A percentile compares a stretch with the other conserved stretches of the same genome.
phyloP scores from a whole-genome alignment of 1,139 yeast genomes.

The Kluyveromyces sp. region DNA sequence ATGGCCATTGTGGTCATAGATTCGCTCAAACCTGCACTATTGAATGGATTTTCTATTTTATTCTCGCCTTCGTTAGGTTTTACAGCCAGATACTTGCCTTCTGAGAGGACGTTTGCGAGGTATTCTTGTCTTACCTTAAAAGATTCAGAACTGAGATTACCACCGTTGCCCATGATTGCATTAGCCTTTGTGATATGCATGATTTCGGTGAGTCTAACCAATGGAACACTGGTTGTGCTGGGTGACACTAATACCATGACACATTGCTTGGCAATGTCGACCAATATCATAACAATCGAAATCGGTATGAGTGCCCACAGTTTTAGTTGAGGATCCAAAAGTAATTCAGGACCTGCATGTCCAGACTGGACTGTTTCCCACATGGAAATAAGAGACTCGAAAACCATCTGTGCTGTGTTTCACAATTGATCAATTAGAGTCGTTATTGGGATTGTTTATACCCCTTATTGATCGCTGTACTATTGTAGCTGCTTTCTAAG shows the following conservation, averaged over 20 bases:
- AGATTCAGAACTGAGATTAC: slow-evolving; percentile 34
- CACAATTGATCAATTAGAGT: too few relatives aligned
- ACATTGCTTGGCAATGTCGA: slow-evolving; percentile 74
- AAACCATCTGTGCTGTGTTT: not conserved
- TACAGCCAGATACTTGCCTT: slow-evolving; percentile 27
- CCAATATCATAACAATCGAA: slow-evolving; percentile 80
- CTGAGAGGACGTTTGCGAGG: slow-evolving; percentile 20
- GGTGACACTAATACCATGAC: slow-evolving; percentile 55
- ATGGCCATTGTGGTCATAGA: slow-evolving; percentile 75
- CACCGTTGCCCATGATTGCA: slow-evolving; percentile 47
- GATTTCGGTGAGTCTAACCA: slow-evolving; percentile 53
- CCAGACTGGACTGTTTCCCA: not conserved
- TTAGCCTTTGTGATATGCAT: slow-evolving; percentile 48
- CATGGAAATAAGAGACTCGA: not conserved
- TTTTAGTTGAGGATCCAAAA: slow-evolving; percentile 74
- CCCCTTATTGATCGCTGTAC: too few relatives aligned
- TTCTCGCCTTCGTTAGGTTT: slow-evolving; percentile 41
- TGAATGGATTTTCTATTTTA: slow-evolving; percentile 51
- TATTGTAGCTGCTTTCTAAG: too few relatives aligned
- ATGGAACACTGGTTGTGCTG: slow-evolving; percentile 45
- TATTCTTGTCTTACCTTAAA: slow-evolving; percentile 27
- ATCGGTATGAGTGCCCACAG: slow-evolving; percentile 92
- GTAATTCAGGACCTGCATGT: slow-evolving; percentile 36
- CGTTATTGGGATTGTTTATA: too few relatives aligned
- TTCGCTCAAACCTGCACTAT: slow-evolving; percentile 67